These are phyloP conservation scores for Silene noctiflora DNA, from an alignment of 179 eudicot genomes.

Conservation along the genomic window DNA sequence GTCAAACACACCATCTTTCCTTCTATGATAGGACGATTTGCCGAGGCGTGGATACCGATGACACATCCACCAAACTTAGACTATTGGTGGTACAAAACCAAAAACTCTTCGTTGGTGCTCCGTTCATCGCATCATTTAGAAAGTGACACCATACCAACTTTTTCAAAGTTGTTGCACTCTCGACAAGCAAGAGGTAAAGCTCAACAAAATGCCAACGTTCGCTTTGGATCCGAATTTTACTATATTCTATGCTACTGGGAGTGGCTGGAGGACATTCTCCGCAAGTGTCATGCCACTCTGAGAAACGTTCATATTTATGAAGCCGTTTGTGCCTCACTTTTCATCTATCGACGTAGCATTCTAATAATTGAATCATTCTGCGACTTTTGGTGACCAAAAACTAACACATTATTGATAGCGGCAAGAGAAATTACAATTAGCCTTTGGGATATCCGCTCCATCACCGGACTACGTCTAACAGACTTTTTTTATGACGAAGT, in stretches of 20 bases:
- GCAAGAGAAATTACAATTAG: neutral
- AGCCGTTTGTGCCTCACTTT: neutral
- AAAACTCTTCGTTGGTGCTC: too few species aligned
- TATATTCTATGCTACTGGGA: neutral
- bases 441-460: neutral
- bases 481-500: neutral
- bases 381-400: neutral
- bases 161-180: too few species aligned
- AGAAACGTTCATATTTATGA: neutral
- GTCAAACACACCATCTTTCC: too few species aligned
- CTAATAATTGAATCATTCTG: neutral
- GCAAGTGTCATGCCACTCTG: neutral
- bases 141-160: too few species aligned
- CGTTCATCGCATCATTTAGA: too few species aligned
- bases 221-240: neutral
- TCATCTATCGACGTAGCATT: neutral
- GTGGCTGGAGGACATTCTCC: neutral
- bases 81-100: too few species aligned
- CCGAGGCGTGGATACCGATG: too few species aligned
- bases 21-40: too few species aligned
- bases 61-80: too few species aligned
- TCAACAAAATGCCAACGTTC: too few species aligned
- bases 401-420: neutral
- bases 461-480: neutral
- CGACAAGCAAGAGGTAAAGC: too few species aligned